Conservation (phyloP, 331 rosid species). For the Malus hybrid region DNA sequence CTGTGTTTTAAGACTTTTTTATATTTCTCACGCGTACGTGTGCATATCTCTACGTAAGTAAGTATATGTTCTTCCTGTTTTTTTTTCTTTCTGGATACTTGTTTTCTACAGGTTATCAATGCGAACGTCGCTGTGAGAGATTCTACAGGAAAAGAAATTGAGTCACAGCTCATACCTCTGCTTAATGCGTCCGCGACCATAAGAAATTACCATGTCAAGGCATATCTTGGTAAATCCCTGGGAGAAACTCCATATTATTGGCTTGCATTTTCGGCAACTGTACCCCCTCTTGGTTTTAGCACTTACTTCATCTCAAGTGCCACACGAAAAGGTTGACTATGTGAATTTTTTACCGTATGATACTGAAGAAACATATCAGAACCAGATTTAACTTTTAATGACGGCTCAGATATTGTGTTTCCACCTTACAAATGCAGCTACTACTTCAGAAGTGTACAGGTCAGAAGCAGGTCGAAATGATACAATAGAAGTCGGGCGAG, state of each 20-base stretch:
- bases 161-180: slow-evolving; percentile 69
- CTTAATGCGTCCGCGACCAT: slow-evolving; percentile 29
- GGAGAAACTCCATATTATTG: slow-evolving; percentile 47
- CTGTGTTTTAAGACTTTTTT: too few species aligned
- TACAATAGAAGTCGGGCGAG: slow-evolving; percentile 53
- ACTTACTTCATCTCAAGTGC: slow-evolving; percentile 59
- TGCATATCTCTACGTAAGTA: too few species aligned
- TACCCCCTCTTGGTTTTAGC: slow-evolving; percentile 88
- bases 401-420: not conserved
- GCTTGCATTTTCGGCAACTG: slow-evolving; percentile 69
- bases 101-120: slow-evolving; percentile 38
- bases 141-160: slow-evolving; percentile 47
- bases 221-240: slow-evolving; percentile 55
- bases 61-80: too few species aligned
- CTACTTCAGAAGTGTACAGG: slow-evolving; percentile 31
- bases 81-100: not conserved
- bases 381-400: not conserved
- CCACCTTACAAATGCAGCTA: slow-evolving; percentile 33
- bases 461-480: slow-evolving; percentile 23
- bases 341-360: not conserved
- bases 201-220: slow-evolving; percentile 44
- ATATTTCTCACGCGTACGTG: too few species aligned
- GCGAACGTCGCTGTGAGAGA: slow-evolving; percentile 56
- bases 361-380: slow-evolving; percentile 1
- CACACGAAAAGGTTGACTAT: slow-evolving; percentile 41